Conservation (phyloP, 805 yeast species). For the Saturnispora quitensis region DNA sequence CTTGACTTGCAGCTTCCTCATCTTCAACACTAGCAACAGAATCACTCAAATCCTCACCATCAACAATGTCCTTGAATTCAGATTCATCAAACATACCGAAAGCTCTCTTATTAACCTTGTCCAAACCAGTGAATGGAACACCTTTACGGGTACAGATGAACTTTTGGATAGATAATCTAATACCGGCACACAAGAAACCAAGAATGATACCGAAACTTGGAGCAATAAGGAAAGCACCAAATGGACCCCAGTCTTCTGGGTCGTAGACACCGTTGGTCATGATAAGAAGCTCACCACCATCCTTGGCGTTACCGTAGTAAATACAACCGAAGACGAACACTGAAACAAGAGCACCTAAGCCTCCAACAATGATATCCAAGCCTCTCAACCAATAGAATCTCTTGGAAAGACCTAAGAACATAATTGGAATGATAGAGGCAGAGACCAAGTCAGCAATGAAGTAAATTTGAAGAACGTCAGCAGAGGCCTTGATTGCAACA, state of each 20-base stretch:
- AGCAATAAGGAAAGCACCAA: slow-evolving; percentile 89
- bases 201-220: slow-evolving; percentile 70
- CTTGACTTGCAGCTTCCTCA: background rate
- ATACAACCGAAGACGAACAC: slow-evolving; percentile 80
- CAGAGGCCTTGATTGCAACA: slow-evolving; percentile 73
- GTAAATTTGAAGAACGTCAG: slow-evolving; percentile 77
- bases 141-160: slow-evolving; percentile 29
- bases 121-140: slow-evolving; percentile 36
- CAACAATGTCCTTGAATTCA: slow-evolving; percentile 12
- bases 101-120: slow-evolving; percentile 23
- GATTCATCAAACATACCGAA: slow-evolving; percentile 13
- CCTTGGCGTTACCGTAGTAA: slow-evolving; percentile 61
- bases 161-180: slow-evolving; percentile 34
- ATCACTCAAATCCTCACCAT: slow-evolving; percentile 1
- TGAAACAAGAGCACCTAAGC: slow-evolving; percentile 70
- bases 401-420: slow-evolving; percentile 69
- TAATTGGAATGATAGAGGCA: slow-evolving; percentile 74
- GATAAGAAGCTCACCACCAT: slow-evolving; percentile 69
- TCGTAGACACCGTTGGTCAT: slow-evolving; percentile 74
- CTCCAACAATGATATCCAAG: slow-evolving; percentile 74
- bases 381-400: slow-evolving; percentile 64
- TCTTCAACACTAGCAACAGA: slow-evolving; percentile 12
- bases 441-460: slow-evolving; percentile 87
- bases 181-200: slow-evolving; percentile 41
- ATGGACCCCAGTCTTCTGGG: slow-evolving; percentile 81